These are phyloP conservation scores for Sporothrix mexicana DNA, from an alignment of 2,329 filamentous ascomycete genomes.

Conservation along the genomic window DNA sequence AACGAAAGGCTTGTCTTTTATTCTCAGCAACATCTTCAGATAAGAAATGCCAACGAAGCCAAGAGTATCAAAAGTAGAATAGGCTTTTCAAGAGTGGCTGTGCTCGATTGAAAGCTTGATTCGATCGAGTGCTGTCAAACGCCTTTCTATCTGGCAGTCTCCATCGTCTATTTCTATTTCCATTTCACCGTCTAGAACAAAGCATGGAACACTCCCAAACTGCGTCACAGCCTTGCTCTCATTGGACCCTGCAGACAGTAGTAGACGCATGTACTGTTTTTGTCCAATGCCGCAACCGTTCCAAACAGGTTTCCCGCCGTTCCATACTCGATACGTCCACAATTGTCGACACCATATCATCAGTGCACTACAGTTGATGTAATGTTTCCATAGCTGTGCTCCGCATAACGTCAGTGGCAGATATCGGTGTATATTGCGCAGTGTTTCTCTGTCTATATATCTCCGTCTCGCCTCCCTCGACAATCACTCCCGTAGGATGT, in stretches of 20 bases:
- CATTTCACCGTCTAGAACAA: slow-evolving; percentile 9
- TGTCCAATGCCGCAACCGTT: background rate
- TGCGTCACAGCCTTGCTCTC: slow-evolving; percentile 21
- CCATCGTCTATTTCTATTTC: background rate
- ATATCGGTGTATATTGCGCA: background rate
- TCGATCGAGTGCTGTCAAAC: background rate
- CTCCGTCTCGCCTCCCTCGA: background rate
- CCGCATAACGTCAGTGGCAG: slow-evolving; percentile 9
- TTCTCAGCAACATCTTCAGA: no score
- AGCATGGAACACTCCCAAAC: background rate
- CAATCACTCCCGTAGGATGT: no score
- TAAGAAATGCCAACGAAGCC: no score
- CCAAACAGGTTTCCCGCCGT: no score
- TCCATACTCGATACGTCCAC: background rate
- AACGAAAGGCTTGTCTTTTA: no score
- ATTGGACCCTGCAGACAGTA: slow-evolving; percentile 5
- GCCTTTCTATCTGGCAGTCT: background rate
- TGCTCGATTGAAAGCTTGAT: background rate
- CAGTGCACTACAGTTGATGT: background rate
- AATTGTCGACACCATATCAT: background rate
- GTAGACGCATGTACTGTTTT: background rate
- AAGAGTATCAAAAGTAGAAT: no score
- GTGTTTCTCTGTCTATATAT: background rate
- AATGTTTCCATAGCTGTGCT: background rate
- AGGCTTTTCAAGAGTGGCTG: background rate